phyloP scores from a whole-genome alignment of 2,329 filamentous ascomycete genomes.

The Xylariaceae sp. region DNA sequence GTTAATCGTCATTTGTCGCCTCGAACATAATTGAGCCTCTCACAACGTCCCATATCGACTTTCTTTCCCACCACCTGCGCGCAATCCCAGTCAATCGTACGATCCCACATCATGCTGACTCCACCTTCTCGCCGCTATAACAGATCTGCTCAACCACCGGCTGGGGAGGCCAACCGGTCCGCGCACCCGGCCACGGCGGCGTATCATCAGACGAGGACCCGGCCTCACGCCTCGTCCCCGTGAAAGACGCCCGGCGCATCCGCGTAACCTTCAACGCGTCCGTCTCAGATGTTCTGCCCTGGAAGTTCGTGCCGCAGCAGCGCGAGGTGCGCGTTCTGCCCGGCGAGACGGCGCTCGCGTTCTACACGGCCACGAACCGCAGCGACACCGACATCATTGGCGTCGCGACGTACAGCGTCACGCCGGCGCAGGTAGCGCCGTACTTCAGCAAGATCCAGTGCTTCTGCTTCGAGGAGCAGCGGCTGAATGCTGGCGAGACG shows the following conservation, averaged over 20 bases:
- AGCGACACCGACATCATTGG: constrained; percentile 92
- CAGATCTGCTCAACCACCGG: constrained; percentile 80
- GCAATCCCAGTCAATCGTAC: not conserved
- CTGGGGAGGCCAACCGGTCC: constrained; percentile 89
- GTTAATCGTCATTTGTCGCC: not conserved
- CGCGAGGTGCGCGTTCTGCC: constrained; percentile 92
- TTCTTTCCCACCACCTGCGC: too few species aligned
- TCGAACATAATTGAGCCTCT: not conserved
- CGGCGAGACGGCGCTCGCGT: constrained; percentile 92
- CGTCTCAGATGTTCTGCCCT: constrained; percentile 89
- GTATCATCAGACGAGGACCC: constrained; percentile 52
- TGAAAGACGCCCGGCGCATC: constrained; percentile 75
- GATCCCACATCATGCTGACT: constrained; percentile 7
- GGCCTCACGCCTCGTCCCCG: constrained; percentile 71
- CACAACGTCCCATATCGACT: too few species aligned
- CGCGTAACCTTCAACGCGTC: constrained; percentile 95
- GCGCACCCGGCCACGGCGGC: constrained; percentile 63
- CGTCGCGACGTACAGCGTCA: constrained; percentile 95
- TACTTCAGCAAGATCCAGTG: constrained; percentile 99
- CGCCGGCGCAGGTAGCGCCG: constrained; percentile 87
- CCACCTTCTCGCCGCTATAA: not conserved
- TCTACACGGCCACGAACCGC: constrained; percentile 94
- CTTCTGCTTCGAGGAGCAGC: constrained; percentile 97
- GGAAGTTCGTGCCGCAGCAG: constrained; percentile 97
- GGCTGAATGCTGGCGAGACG: constrained; percentile 88